phyloP scores from a whole-genome alignment of 441 rosid species.

The Erodium texanum region DNA sequence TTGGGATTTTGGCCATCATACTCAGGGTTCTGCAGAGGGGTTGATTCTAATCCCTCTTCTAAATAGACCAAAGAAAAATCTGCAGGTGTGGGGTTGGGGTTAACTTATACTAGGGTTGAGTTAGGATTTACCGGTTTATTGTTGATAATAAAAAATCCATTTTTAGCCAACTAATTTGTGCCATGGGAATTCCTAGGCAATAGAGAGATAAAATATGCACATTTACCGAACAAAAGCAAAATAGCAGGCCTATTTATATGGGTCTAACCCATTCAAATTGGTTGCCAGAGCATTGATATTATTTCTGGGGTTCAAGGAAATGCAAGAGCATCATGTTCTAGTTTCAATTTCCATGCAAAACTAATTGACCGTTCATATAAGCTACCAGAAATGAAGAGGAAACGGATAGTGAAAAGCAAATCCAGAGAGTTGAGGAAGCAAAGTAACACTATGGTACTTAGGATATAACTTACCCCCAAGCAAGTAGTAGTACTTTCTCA shows the following conservation, averaged over 20 bases:
- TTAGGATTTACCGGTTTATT: no score
- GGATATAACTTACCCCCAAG: slow-evolving; percentile 61
- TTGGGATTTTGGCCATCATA: not conserved
- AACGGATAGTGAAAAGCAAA: not conserved
- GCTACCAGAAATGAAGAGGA: not conserved
- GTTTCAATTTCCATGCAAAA: not conserved
- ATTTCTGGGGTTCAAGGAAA: not conserved
- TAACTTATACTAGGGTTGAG: no score
- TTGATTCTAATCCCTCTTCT: not conserved
- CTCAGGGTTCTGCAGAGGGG: not conserved
- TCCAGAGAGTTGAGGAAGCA: not conserved
- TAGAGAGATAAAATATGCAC: not conserved
- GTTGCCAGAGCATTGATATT: not conserved
- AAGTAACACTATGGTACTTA: slow-evolving; percentile 17
- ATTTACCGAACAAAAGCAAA: not conserved
- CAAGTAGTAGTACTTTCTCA: slow-evolving; percentile 84
- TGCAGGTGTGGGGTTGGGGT: no score
- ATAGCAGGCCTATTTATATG: not conserved
- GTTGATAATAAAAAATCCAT: no score
- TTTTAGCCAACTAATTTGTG: not conserved
- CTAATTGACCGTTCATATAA: not conserved
- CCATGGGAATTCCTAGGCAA: not conserved
- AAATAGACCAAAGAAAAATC: no score
- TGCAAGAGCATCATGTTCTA: not conserved
- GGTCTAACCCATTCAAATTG: not conserved